phyloP scores from a whole-genome alignment of 441 rosid genomes.

The Bocquillonia castaneifolia region DNA sequence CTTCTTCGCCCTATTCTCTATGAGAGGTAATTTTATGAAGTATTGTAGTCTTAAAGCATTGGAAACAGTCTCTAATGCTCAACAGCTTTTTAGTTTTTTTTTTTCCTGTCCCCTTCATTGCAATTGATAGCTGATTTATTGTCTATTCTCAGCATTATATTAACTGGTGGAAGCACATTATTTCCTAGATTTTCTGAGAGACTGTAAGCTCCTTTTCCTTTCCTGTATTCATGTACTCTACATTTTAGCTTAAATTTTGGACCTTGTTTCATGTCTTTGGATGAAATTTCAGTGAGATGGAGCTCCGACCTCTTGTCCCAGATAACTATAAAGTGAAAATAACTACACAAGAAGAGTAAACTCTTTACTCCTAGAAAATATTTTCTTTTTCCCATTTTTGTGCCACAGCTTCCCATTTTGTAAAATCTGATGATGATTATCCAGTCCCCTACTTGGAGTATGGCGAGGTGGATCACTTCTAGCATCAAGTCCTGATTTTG shows the following conservation, averaged over 20 bases:
- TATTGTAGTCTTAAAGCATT: neutral
- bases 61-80: no score
- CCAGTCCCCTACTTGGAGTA: conserved; percentile 81
- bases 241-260: neutral
- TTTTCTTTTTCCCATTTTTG: conserved; percentile 15
- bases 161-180: conserved; percentile 89
- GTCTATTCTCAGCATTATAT: conserved; percentile 60
- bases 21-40: conserved; percentile 50
- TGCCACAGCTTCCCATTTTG: conserved; percentile 14
- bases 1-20: conserved; percentile 82
- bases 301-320: conserved; percentile 92
- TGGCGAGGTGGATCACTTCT: conserved; percentile 97
- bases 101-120: no score
- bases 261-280: conserved; percentile 2
- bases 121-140: conserved; percentile 16
- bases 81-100: no score
- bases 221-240: neutral
- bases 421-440: conserved; percentile 18
- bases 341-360: conserved; percentile 80
- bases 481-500: conserved; percentile 90
- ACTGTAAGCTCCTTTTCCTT: conserved; percentile 49
- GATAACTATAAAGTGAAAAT: conserved; percentile 73
- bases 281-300: conserved; percentile 56
- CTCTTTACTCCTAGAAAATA: conserved; percentile 20
- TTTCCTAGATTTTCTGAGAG: conserved; percentile 75